phyloP scores from a whole-genome alignment of 2,329 filamentous ascomycete species.

The Cladophialophora psammophila region DNA sequence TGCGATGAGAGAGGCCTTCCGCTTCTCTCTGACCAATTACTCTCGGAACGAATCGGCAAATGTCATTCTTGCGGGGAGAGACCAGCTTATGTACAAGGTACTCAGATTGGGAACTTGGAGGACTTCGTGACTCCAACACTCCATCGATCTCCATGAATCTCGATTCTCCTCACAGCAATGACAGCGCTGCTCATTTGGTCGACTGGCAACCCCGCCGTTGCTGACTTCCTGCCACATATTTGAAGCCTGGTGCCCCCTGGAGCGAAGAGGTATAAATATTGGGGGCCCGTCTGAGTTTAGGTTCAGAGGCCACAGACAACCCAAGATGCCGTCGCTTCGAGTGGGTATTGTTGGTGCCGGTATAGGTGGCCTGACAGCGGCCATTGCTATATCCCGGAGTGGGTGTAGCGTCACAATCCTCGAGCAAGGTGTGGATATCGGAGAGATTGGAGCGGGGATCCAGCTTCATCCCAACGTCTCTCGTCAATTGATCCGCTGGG shows the following conservation, averaged over 20 bases:
- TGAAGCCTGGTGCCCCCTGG: too few species aligned
- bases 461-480: slow-evolving; percentile 19
- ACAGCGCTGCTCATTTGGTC: neutral
- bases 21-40: neutral
- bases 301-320: neutral
- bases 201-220: neutral
- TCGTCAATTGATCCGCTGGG: slow-evolving; percentile 15
- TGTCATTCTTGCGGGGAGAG: neutral
- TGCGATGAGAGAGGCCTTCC: too few species aligned
- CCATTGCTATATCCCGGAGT: slow-evolving; percentile 34
- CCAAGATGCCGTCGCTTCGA: slow-evolving; percentile 20
- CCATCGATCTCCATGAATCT: neutral
- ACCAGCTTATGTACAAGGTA: neutral
- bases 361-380: slow-evolving; percentile 52
- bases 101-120: neutral
- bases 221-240: neutral
- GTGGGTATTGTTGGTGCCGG: slow-evolving; percentile 49
- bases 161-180: neutral
- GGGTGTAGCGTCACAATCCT: slow-evolving; percentile 20
- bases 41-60: neutral
- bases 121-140: neutral
- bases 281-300: neutral
- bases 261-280: neutral
- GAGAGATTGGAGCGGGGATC: slow-evolving; percentile 17
- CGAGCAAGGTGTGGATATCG: slow-evolving; percentile 13